These are phyloP conservation scores for Ophiorrhiza pumila DNA, from an alignment of 257 asterid genomes.

Conservation along the genomic window DNA sequence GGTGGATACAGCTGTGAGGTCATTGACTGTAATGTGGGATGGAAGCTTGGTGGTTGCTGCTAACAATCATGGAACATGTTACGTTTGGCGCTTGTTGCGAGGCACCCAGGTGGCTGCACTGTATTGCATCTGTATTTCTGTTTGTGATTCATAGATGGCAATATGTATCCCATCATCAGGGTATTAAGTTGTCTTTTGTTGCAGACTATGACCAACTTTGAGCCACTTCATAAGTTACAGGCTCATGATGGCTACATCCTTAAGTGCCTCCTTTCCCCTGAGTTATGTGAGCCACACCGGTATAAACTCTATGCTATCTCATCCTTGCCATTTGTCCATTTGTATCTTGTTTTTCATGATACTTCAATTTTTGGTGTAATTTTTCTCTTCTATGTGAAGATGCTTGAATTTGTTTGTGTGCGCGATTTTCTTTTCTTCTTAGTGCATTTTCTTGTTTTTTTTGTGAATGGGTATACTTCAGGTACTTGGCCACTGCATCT, in stretches of 20 bases:
- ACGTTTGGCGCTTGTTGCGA: constrained; percentile 83
- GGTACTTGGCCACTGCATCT: constrained; percentile 94
- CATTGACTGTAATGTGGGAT: constrained; percentile 97
- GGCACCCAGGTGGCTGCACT: constrained; percentile 68
- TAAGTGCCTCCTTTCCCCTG: constrained; percentile 95
- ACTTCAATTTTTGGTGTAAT: neutral
- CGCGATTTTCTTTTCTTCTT: neutral
- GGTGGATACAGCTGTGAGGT: constrained; percentile 92
- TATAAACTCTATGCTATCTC: constrained; percentile 18
- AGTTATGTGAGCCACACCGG: constrained; percentile 89
- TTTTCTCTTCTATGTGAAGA: neutral
- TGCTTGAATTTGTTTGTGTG: neutral
- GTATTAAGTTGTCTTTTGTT: constrained; percentile 16
- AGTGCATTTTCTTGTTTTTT: neutral
- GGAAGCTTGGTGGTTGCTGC: constrained; percentile 98
- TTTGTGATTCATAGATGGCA: neutral
- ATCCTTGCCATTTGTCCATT: neutral
- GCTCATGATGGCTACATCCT: constrained; percentile 93
- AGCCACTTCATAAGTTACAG: constrained; percentile 94
- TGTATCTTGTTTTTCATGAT: constrained; percentile 4
- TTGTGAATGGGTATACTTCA: constrained; percentile 18
- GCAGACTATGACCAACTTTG: constrained; percentile 98
- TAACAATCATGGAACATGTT: constrained; percentile 87
- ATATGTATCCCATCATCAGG: neutral
- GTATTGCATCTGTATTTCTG: constrained; percentile 8